Conservation (phyloP, 2,329 filamentous ascomycete species). For the Macroventuria anomochaeta region DNA sequence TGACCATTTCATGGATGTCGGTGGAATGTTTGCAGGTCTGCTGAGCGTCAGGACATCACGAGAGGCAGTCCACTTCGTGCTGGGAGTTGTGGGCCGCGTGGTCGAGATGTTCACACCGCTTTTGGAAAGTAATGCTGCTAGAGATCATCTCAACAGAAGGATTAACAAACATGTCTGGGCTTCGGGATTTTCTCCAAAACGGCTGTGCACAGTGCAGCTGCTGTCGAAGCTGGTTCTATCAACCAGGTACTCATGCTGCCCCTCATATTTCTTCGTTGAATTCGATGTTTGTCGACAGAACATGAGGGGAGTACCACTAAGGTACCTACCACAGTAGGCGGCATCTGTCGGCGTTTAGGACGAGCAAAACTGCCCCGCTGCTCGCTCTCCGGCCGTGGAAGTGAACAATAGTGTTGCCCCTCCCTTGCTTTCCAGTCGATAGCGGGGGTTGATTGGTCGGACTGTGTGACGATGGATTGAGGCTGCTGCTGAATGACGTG, state of each 20-base stretch:
- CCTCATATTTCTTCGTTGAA: not conserved
- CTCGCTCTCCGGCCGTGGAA: constrained; percentile 27
- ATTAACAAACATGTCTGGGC: constrained; percentile 14
- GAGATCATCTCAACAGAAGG: constrained; percentile 3
- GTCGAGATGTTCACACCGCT: constrained; percentile 9
- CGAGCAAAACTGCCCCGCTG: constrained; percentile 15
- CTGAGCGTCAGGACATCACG: constrained; percentile 10
- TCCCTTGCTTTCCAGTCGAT: constrained; percentile 25
- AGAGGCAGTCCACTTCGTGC: constrained; percentile 1
- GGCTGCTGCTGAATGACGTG: constrained; percentile 35
- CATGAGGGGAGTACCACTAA: constrained; percentile 2
- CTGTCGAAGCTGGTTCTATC: not conserved
- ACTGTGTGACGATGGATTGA: constrained; percentile 16
- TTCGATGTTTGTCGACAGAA: not conserved
- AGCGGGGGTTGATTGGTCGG: constrained; percentile 20
- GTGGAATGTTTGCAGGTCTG: constrained; percentile 13
- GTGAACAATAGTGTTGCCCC: constrained; percentile 24
- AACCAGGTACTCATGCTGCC: not conserved
- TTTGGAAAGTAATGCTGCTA: constrained; percentile 11
- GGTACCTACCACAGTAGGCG: constrained; percentile 6
- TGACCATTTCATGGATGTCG: not conserved
- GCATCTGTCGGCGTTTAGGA: constrained; percentile 18
- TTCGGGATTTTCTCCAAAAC: constrained; percentile 1
- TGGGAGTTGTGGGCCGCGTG: constrained; percentile 4
- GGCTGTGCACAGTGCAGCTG: constrained; percentile 3